Evolutionary conservation across 164 flowering plant genomes (phyloP).

Genomic region (Berberis vulgaris): DNA sequence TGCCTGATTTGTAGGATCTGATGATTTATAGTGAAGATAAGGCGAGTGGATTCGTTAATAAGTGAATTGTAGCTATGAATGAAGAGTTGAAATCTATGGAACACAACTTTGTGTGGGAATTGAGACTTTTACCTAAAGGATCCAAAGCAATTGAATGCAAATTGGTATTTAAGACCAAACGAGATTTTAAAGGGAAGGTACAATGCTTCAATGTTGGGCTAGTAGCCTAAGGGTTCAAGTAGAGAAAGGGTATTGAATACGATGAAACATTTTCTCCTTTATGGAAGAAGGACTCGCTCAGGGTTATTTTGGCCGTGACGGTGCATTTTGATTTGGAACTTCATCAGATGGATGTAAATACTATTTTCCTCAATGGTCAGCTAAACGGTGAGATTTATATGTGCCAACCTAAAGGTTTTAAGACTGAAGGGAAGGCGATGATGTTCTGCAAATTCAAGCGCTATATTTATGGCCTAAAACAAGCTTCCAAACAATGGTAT

Average conservation of each 20-base stretch:
- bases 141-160: background rate
- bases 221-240: background rate
- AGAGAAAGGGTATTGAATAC: background rate
- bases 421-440: background rate
- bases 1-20: background rate
- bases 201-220: background rate
- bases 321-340: conserved; percentile 4
- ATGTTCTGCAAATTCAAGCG: background rate
- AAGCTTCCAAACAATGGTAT: background rate
- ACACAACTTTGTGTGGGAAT: background rate
- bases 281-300: background rate
- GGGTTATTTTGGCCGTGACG: background rate
- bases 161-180: background rate
- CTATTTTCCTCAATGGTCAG: background rate
- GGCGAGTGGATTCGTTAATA: background rate
- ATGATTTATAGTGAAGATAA: background rate
- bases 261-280: background rate
- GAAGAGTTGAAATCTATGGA: background rate
- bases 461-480: background rate
- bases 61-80: background rate
- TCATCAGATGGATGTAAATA: conserved; percentile 5
- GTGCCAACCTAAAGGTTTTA: conserved; percentile 4
- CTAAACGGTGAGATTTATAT: background rate
- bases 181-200: background rate
- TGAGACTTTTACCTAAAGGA: background rate